phyloP scores from a whole-genome alignment of 1,139 yeast genomes.

The Arxiozyma slooffiae region DNA sequence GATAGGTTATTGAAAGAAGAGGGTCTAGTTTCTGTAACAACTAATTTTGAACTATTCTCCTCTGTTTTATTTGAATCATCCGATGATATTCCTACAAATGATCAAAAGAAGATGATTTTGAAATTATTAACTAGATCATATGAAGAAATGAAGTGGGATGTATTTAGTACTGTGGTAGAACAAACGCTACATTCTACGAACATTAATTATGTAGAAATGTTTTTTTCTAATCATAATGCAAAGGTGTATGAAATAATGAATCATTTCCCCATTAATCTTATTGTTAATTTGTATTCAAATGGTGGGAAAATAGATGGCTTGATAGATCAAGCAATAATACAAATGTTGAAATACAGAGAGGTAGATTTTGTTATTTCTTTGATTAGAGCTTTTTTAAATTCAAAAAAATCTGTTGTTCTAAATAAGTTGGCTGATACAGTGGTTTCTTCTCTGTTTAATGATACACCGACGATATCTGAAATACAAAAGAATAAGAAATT shows the following conservation, averaged over 20 bases:
- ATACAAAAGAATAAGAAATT: not conserved
- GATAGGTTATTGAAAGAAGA: not conserved
- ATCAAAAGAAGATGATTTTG: not conserved
- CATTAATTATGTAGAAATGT: not conserved
- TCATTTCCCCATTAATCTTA: not conserved
- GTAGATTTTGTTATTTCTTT: not conserved
- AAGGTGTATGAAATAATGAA: not conserved
- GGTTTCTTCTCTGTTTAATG: not conserved
- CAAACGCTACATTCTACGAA: not conserved
- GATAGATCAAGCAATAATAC: not conserved
- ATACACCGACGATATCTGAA: not conserved
- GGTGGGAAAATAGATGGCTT: not conserved
- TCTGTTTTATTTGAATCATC: not conserved
- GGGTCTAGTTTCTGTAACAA: not conserved
- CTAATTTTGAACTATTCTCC: not conserved
- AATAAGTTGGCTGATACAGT: not conserved
- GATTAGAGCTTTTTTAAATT: not conserved
- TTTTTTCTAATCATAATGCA: conserved; percentile 1
- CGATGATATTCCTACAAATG: not conserved
- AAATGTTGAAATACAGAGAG: not conserved
- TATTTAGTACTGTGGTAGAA: not conserved
- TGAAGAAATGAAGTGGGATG: not conserved
- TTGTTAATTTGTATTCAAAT: not conserved
- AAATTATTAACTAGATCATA: not conserved
- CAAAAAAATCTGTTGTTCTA: not conserved